Conservation (phyloP, 78 protist species). For the Tieghemostelium lacteum region DNA sequence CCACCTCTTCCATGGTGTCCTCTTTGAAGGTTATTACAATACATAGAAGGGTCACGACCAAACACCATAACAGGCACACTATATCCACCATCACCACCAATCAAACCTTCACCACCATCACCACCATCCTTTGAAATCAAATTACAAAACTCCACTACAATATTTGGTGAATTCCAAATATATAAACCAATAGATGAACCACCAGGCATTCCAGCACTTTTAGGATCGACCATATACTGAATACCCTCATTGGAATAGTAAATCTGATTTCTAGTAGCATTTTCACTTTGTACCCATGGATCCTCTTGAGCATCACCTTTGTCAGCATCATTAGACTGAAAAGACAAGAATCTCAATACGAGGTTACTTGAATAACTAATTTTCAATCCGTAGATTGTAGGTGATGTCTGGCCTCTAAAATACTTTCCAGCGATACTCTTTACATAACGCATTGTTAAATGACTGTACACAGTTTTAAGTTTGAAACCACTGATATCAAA, state of each 20-base stretch:
- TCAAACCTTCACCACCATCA: not conserved
- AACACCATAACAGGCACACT: not conserved
- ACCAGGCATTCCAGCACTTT: conserved; percentile 6
- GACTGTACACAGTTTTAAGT: not conserved
- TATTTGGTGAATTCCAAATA: not conserved
- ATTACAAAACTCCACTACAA: conserved; percentile 1
- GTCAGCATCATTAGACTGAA: conserved; percentile 2
- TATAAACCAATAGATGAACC: conserved; percentile 30
- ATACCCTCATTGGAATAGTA: not conserved
- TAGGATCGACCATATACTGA: too few species aligned
- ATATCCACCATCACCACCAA: not conserved
- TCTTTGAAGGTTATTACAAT: not conserved
- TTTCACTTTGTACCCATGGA: not conserved
- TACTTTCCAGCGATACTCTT: not conserved
- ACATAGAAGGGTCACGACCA: not conserved
- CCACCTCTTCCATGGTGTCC: conserved; percentile 2
- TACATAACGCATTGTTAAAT: not conserved
- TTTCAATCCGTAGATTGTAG: conserved; percentile 23
- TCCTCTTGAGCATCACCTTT: conserved; percentile 16
- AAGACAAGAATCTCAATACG: not conserved
- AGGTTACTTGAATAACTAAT: conserved; percentile 1
- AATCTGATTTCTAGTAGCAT: not conserved
- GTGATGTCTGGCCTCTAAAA: not conserved
- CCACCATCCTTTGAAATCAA: conserved; percentile 1
- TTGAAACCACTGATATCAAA: not conserved